Evolutionary conservation across 805 yeast genomes (phyloP), one percentile per base, ranked within the genome.

Genomic region (Zygoascus ofunaensis): DNA sequence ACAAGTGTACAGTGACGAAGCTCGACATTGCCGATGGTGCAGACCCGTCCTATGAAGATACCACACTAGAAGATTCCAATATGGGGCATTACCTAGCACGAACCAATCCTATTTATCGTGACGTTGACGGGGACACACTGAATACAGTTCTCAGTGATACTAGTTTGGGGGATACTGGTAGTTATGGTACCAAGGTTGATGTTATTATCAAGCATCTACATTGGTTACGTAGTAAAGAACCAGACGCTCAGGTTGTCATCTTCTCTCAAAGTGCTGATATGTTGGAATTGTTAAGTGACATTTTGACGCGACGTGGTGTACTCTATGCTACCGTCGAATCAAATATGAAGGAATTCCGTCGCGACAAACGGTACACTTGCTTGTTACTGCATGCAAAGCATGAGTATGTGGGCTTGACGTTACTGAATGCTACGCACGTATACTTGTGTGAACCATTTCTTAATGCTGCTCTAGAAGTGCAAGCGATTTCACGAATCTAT

Each of bases 381-480:
- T 80, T 90, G 56, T 62, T 92, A 22, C 63, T 92, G 51, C 86
- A 87, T 61, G 90, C 95, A 0, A 80, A 78, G 51, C 80, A 89
- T 0, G 86, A 89, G 57, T 87, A 95, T 2, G 66, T 96, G 12
- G 98, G 98, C 0, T 67, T 92, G 49, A 92, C 95, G 5, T 68
- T 92, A 44, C 78, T 87, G 5, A 90, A 90, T 66, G 97, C 98
- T 0, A 82, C 84, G 2, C 96, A 92, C 60, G 90, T 92, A 0
- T 82, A 89, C 49, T 61, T 92, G 4, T 84, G 97, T 60, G 98
- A 92, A 63, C 97, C 98, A 1, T 69, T 92, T 46, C 80, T 92
- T 14, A 87, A 87, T 55, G 77, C 89, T 1, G 82, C 95, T 2
- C 69, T 87, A 38, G 97, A 92, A 54, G 59, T 86, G 14, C 98